These are phyloP conservation scores for Trametes cubensis DNA, from an alignment of 768 basidiomycete species.

Conservation along the genomic window DNA sequence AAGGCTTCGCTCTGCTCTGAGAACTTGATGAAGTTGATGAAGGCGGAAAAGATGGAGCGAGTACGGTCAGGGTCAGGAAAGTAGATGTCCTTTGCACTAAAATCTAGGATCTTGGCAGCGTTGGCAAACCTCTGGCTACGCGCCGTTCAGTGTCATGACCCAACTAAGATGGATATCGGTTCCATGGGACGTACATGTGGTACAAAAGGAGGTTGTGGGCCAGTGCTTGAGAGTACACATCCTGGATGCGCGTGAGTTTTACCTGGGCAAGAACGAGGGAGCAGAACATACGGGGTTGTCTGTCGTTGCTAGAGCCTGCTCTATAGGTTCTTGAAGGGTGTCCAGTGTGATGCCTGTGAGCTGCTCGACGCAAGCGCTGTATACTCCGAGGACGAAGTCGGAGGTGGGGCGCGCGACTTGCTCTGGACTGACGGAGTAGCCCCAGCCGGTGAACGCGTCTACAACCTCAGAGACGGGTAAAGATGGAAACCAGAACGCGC, in stretches of 20 bases:
- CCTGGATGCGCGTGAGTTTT: constrained; percentile 44
- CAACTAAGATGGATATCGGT: background rate
- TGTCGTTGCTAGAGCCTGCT: constrained; percentile 54
- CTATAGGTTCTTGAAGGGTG: constrained; percentile 58
- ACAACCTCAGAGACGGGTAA: constrained; percentile 69
- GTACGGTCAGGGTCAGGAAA: constrained; percentile 78
- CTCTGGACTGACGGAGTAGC: constrained; percentile 63
- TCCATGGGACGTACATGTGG: constrained; percentile 60
- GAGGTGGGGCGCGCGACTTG: constrained; percentile 68
- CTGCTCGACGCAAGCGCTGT: constrained; percentile 71
- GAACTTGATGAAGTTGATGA: constrained; percentile 94
- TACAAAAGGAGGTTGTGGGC: constrained; percentile 65
- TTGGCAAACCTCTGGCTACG: constrained; percentile 67
- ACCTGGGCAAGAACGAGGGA: background rate
- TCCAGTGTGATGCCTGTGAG: constrained; percentile 66
- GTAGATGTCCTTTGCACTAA: constrained; percentile 72
- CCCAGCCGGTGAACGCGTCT: constrained; percentile 67
- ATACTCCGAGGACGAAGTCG: constrained; percentile 73
- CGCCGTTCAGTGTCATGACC: background rate
- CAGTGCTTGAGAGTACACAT: constrained; percentile 63
- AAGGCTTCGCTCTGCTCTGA: constrained; percentile 72
- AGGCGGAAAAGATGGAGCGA: constrained; percentile 74
- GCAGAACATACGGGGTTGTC: constrained; percentile 51
- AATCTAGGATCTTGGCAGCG: constrained; percentile 76
- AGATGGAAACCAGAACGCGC: constrained; percentile 62